These are phyloP conservation scores for Aspergillus ustus DNA, from an alignment of 2,329 filamentous ascomycete genomes.

Conservation along the genomic window DNA sequence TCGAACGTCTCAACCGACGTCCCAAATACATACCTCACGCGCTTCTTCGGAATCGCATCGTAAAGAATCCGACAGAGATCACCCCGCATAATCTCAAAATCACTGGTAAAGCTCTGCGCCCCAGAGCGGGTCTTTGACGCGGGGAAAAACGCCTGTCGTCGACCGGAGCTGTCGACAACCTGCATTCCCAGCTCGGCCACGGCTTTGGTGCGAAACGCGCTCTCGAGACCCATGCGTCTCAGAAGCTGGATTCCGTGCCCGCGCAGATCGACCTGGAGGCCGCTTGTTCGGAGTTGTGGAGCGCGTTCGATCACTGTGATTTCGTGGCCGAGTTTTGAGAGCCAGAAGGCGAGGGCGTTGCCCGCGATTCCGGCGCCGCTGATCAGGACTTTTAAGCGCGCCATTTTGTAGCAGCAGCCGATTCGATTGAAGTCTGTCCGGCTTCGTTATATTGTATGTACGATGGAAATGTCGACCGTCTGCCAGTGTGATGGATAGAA, in stretches of 20 bases:
- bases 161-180: not conserved
- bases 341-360: not conserved
- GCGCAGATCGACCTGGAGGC: not conserved
- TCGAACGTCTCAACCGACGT: not conserved
- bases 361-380: not conserved
- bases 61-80: not conserved
- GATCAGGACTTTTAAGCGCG: not conserved
- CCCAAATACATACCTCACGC: not conserved
- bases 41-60: constrained; percentile 18
- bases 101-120: not conserved
- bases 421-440: too few species aligned
- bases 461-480: too few species aligned
- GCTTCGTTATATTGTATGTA: too few species aligned
- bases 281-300: not conserved
- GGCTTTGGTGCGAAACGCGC: not conserved
- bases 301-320: not conserved
- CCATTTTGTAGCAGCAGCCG: too few species aligned
- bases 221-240: not conserved
- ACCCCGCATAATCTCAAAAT: not conserved
- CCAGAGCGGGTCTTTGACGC: not conserved
- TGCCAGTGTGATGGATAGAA: too few species aligned
- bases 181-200: not conserved
- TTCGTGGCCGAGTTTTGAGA: not conserved
- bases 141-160: not conserved
- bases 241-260: not conserved